Conservation (phyloP, 805 yeast species). For the Monosporozyma servazzii region DNA sequence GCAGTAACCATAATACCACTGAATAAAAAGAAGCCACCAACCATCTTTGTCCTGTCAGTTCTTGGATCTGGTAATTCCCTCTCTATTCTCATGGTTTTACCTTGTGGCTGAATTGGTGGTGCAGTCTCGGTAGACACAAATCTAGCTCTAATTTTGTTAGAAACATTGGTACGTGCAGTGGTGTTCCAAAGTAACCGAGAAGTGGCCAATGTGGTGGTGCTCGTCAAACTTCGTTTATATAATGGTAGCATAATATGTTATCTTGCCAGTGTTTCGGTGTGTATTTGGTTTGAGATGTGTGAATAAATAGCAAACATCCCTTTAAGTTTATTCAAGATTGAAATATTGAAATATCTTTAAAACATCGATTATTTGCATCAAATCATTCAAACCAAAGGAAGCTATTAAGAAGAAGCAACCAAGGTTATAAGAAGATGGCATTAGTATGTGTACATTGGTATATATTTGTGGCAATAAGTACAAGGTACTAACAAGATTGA, state of each 20-base stretch:
- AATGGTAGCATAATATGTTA: background rate
- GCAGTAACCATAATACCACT: constrained; percentile 44
- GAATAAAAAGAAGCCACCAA: constrained; percentile 48
- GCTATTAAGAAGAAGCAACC: too few species aligned
- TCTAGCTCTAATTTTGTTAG: background rate
- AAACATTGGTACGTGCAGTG: background rate
- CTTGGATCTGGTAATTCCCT: constrained; percentile 77
- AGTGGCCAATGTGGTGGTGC: background rate
- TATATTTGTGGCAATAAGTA: background rate
- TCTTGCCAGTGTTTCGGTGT: background rate
- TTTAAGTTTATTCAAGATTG: too few species aligned
- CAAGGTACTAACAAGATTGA: background rate
- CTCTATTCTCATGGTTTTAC: constrained; percentile 53
- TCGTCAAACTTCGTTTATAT: background rate
- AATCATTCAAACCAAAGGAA: background rate
- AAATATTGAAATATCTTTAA: background rate
- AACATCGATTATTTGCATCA: background rate
- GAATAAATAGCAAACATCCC: too few species aligned
- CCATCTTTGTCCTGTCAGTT: constrained; percentile 41
- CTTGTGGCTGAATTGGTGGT: background rate
- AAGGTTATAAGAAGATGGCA: background rate
- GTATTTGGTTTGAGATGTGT: background rate
- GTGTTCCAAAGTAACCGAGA: background rate
- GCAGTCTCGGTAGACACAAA: background rate
- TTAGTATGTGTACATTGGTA: background rate